Evolutionary conservation across 768 basidiomycete species (phyloP).

Genomic region (Rickenella mellea): DNA sequence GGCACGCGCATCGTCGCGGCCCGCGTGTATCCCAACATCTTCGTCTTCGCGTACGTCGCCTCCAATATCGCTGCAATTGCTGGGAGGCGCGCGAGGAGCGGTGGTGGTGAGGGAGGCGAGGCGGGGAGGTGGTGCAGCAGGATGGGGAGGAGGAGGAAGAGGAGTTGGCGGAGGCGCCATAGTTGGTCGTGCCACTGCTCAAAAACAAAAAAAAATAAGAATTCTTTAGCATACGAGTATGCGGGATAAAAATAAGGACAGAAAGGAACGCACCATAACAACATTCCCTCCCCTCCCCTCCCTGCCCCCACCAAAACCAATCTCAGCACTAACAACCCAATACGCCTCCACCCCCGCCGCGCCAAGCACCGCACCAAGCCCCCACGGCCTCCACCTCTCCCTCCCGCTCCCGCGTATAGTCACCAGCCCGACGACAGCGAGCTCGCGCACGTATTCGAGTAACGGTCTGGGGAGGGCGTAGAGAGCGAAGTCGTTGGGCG

Average conservation of each 20-base stretch:
- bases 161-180: conserved; percentile 39
- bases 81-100: conserved; percentile 18
- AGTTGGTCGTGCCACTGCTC: conserved; percentile 59
- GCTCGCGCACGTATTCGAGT: conserved; percentile 51
- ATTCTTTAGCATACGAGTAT: neutral
- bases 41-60: conserved; percentile 34
- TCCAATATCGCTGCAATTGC: conserved; percentile 20
- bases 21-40: conserved; percentile 45
- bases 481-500: conserved; percentile 49
- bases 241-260: neutral
- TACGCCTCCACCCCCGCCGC: conserved; percentile 47
- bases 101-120: conserved; percentile 17
- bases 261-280: conserved; percentile 26
- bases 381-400: conserved; percentile 33
- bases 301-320: conserved; percentile 34
- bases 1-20: conserved; percentile 49
- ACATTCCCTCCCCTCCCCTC: conserved; percentile 26
- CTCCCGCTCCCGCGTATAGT: conserved; percentile 32
- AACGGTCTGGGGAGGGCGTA: conserved; percentile 46
- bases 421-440: conserved; percentile 40
- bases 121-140: conserved; percentile 34
- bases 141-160: conserved; percentile 52
- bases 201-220: neutral
- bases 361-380: conserved; percentile 38
- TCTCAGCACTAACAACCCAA: conserved; percentile 35